A percentile compares a stretch with the other conserved stretches of the same genome.
These are phyloP conservation scores for Liquidambar formosana DNA, from an alignment of 164 flowering plant genomes.

Conservation along the genomic window DNA sequence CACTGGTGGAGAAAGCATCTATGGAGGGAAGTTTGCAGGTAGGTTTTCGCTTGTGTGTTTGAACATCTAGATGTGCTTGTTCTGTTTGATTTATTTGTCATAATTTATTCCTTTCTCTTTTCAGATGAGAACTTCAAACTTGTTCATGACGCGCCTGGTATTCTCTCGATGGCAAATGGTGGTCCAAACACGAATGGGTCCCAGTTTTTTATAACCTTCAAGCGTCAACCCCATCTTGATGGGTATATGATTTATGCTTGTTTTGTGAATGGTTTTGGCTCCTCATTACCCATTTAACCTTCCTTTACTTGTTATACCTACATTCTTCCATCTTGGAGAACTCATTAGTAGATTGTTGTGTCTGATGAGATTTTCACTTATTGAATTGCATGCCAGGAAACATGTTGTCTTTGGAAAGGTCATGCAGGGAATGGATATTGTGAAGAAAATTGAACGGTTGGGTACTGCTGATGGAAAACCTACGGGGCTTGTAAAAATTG, in stretches of 20 bases:
- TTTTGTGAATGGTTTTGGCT: background rate
- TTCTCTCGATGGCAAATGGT: slow-evolving; percentile 77
- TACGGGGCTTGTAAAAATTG: slow-evolving; percentile 46
- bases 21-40: slow-evolving; percentile 84
- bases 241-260: slow-evolving; percentile 41
- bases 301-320: no score
- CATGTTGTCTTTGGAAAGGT: slow-evolving; percentile 85
- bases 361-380: background rate
- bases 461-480: slow-evolving; percentile 62
- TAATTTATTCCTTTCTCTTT: slow-evolving; percentile 7
- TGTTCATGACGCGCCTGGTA: slow-evolving; percentile 59
- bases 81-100: background rate
- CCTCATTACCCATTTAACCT: no score
- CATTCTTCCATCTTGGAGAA: no score
- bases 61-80: background rate
- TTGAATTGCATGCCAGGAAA: slow-evolving; percentile 41
- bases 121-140: slow-evolving; percentile 72
- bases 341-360: background rate
- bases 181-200: slow-evolving; percentile 80
- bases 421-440: slow-evolving; percentile 55
- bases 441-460: slow-evolving; percentile 58
- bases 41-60: background rate
- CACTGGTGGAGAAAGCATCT: slow-evolving; percentile 84
- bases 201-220: slow-evolving; percentile 74
- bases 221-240: slow-evolving; percentile 67